Conservation (phyloP, 257 asterid genomes). For the Solanum piurae region DNA sequence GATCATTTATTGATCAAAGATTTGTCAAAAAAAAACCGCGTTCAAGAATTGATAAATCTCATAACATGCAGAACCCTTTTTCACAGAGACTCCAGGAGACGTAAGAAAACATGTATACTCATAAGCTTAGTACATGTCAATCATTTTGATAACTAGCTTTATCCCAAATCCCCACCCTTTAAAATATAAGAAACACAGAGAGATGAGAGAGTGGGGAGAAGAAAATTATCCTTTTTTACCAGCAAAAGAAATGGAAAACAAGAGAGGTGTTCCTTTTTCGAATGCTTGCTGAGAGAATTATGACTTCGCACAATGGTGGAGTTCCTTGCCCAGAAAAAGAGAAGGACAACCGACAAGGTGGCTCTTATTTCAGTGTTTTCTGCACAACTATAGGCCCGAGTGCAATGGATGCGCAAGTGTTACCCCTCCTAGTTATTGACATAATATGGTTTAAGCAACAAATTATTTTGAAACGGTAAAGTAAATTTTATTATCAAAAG, state of each 20-base stretch:
- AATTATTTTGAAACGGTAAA: background rate
- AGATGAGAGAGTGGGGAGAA: background rate
- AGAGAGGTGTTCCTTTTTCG: background rate
- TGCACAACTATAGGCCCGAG: background rate
- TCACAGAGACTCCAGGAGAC: background rate
- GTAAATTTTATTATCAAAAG: background rate
- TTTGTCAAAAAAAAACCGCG: background rate
- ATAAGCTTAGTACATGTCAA: background rate
- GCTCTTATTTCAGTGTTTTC: background rate
- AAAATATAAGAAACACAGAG: background rate
- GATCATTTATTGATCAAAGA: slow-evolving; percentile 3
- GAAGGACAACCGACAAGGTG: background rate
- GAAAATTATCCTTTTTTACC: background rate
- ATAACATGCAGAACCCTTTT: background rate
- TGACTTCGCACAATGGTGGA: background rate
- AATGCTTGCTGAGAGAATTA: background rate
- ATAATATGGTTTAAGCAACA: background rate
- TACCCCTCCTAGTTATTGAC: background rate
- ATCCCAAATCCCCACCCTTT: background rate
- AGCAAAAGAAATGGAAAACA: background rate
- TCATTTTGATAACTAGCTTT: background rate
- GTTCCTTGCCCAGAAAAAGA: background rate
- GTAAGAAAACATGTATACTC: background rate
- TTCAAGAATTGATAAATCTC: background rate
- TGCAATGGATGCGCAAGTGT: background rate